Percentiles rank a stretch among this genome's conserved stretches.
phyloP scores from a whole-genome alignment of 495 filamentous ascomycete genomes.

The Aspergillus saccharolyticus region DNA sequence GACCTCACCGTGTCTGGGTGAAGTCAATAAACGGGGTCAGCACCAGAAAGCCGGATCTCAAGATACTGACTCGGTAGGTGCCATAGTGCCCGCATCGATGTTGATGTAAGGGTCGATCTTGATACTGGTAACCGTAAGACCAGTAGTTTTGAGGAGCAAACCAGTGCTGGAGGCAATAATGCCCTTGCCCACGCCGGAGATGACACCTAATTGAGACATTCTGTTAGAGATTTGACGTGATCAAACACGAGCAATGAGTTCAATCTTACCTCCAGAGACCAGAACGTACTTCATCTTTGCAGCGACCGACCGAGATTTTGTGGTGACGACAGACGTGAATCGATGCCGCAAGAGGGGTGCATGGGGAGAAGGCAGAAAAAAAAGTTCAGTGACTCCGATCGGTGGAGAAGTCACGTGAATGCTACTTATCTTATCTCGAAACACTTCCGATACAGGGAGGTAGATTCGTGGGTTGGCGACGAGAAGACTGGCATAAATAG shows the following conservation, averaged over 20 bases:
- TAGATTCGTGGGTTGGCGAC: neutral
- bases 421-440: neutral
- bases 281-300: slow-evolving; percentile 76
- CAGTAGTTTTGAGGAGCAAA: slow-evolving; percentile 77
- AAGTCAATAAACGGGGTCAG: slow-evolving; percentile 11
- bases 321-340: neutral
- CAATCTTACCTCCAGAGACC: slow-evolving; percentile 65
- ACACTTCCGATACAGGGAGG: neutral
- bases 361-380: neutral
- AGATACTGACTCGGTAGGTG: slow-evolving; percentile 64
- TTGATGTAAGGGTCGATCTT: slow-evolving; percentile 62
- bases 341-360: neutral
- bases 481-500: neutral
- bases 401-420: neutral
- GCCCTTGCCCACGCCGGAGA: slow-evolving; percentile 79
- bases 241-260: neutral
- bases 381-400: neutral
- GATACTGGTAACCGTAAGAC: slow-evolving; percentile 56
- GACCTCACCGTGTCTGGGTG: slow-evolving; percentile 61
- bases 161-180: slow-evolving; percentile 64
- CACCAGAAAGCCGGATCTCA: neutral
- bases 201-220: slow-evolving; percentile 50
- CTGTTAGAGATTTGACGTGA: neutral
- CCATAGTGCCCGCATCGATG: slow-evolving; percentile 78
- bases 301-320: neutral